Conservation (phyloP, 495 filamentous ascomycete species). For the Daldinia decipiens region DNA sequence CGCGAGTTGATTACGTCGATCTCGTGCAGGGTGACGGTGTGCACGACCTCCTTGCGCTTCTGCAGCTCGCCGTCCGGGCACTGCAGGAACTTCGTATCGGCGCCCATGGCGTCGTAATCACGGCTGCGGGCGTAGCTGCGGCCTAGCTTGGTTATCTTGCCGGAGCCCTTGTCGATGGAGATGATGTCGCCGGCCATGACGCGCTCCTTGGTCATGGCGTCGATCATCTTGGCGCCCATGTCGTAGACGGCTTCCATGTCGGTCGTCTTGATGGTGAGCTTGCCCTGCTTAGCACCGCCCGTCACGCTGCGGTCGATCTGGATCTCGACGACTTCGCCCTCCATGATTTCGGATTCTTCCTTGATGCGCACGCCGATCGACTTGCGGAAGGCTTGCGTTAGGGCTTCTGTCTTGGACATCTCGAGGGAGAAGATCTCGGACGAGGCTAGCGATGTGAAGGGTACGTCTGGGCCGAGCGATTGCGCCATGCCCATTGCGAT, state of each 20-base stretch:
- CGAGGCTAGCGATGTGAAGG: slow-evolving; percentile 93
- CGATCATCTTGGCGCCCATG: slow-evolving; percentile 99
- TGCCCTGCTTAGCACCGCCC: slow-evolving; percentile 95
- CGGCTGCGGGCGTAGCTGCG: slow-evolving; percentile 91
- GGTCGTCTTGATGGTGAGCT: slow-evolving; percentile 98
- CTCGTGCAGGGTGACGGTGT: slow-evolving; percentile 96
- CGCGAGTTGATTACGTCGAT: slow-evolving; percentile 99
- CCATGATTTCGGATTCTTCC: slow-evolving; percentile 98
- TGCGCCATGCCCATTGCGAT: slow-evolving; percentile 99
- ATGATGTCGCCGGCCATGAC: slow-evolving; percentile 99
- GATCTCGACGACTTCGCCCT: slow-evolving; percentile 98
- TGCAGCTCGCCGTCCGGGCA: slow-evolving; percentile 99
- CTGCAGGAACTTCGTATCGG: slow-evolving; percentile 97
- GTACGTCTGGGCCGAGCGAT: slow-evolving; percentile 89
- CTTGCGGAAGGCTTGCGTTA: slow-evolving; percentile 97
- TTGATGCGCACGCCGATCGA: slow-evolving; percentile 97
- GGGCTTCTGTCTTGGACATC: slow-evolving; percentile 98
- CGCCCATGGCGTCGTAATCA: slow-evolving; percentile 99
- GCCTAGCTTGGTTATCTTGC: slow-evolving; percentile 96
- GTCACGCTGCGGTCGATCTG: slow-evolving; percentile 98
- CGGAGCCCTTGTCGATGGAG: slow-evolving; percentile 95
- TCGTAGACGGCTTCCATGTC: slow-evolving; percentile 99
- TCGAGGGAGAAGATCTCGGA: slow-evolving; percentile 98
- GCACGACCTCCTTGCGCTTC: slow-evolving; percentile 94
- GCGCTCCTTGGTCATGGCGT: slow-evolving; percentile 98